These are phyloP conservation scores for Fraxinus excelsior DNA, from an alignment of 257 asterid species.

Conservation along the genomic window DNA sequence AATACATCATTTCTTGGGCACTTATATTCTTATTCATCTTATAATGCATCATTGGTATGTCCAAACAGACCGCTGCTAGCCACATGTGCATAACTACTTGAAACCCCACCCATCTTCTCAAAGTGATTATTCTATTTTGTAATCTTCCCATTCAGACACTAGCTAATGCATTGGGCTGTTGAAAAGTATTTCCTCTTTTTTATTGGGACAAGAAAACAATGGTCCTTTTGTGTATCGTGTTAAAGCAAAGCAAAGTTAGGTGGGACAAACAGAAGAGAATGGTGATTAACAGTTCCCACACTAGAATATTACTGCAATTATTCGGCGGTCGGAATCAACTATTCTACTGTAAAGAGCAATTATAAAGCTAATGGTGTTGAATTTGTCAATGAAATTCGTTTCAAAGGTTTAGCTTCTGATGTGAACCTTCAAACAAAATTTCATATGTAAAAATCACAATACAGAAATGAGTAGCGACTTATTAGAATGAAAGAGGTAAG, in stretches of 20 bases:
- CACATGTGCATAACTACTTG: not conserved
- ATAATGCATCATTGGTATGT: not conserved
- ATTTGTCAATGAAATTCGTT: not conserved
- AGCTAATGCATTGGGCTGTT: not conserved
- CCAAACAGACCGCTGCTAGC: not conserved
- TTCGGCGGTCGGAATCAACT: not conserved
- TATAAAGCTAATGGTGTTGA: not conserved
- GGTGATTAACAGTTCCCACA: not conserved
- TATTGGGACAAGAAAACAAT: not conserved
- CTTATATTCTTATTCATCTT: conserved; percentile 6
- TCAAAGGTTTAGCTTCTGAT: not conserved
- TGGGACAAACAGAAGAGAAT: not conserved
- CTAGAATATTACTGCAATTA: not conserved
- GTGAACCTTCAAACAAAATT: not conserved
- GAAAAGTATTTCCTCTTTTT: not conserved
- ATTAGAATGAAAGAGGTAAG: not conserved
- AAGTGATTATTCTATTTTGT: not conserved
- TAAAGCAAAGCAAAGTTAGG: not conserved
- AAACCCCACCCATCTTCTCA: not conserved
- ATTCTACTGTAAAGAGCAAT: not conserved
- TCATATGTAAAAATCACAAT: not conserved
- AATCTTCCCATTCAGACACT: not conserved
- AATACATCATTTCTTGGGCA: conserved; percentile 21
- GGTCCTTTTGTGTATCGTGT: not conserved
- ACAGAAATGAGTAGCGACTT: not conserved